Percentiles rank a stretch among this genome's conserved stretches.
Evolutionary conservation across 495 filamentous ascomycete species (phyloP).

Genomic region (Aspergillus olivimuriae): DNA sequence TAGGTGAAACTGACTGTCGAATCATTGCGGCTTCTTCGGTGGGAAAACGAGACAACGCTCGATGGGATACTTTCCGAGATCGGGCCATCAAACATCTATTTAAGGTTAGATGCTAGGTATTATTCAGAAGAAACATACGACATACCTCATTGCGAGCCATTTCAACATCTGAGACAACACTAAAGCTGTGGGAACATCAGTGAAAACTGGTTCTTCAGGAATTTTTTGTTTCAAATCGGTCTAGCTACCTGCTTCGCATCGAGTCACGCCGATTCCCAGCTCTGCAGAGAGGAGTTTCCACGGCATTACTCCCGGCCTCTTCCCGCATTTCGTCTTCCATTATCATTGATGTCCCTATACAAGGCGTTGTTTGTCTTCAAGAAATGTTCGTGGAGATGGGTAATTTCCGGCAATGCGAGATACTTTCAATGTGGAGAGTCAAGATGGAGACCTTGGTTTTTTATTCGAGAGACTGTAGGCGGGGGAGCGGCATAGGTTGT

Average conservation of each 20-base stretch:
- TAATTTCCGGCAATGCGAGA: too few relatives aligned
- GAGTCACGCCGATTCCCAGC: constrained; percentile 51
- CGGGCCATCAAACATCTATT: constrained; percentile 83
- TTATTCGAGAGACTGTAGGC: too few relatives aligned
- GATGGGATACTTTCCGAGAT: constrained; percentile 93
- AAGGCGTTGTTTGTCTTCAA: too few relatives aligned
- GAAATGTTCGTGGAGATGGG: too few relatives aligned
- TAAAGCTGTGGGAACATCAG: constrained; percentile 45
- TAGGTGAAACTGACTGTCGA: constrained; percentile 89
- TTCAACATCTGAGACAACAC: constrained; percentile 90
- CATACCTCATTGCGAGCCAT: constrained; percentile 94
- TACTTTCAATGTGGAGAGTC: too few relatives aligned
- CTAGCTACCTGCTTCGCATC: constrained; percentile 62
- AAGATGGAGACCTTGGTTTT: too few relatives aligned
- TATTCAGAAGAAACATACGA: too few relatives aligned
- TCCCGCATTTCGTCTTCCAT: too few relatives aligned
- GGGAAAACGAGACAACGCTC: constrained; percentile 79
- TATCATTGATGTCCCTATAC: too few relatives aligned
- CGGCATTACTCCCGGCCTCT: too few relatives aligned
- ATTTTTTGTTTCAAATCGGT: not conserved
- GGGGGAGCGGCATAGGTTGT: too few relatives aligned
- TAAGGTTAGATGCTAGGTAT: too few relatives aligned
- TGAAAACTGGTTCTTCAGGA: not conserved
- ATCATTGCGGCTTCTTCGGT: constrained; percentile 66
- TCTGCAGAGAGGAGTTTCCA: constrained; percentile 18